Conservation (phyloP, 208 protist genomes). For the Novymonas esmeraldas region DNA sequence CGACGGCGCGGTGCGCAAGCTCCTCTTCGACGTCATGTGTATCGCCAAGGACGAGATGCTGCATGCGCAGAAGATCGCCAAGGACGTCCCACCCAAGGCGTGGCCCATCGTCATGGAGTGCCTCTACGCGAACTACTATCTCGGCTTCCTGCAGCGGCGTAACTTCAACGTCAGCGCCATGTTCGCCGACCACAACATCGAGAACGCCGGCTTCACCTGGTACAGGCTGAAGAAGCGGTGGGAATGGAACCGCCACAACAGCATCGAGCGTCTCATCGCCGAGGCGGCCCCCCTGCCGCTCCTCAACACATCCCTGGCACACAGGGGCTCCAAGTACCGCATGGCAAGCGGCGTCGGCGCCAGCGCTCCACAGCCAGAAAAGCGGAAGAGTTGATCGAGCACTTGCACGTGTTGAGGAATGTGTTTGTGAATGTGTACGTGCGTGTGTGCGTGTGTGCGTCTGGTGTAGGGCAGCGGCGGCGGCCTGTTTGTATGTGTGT, state of each 20-base stretch:
- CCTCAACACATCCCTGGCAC: slow-evolving; percentile 51
- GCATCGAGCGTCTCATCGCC: slow-evolving; percentile 69
- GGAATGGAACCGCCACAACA: slow-evolving; percentile 82
- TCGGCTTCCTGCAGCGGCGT: slow-evolving; percentile 81
- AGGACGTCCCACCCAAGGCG: slow-evolving; percentile 59
- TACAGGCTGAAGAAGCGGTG: slow-evolving; percentile 84
- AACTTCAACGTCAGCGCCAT: slow-evolving; percentile 90
- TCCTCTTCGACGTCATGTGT: slow-evolving; percentile 87
- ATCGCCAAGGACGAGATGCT: slow-evolving; percentile 88
- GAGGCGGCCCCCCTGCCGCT: slow-evolving; percentile 77
- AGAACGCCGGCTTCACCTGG: slow-evolving; percentile 83
- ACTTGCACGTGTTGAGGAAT: not conserved
- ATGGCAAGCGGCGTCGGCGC: slow-evolving; percentile 38
- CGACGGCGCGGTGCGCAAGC: slow-evolving; percentile 72
- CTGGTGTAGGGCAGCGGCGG: not conserved
- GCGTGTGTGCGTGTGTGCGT: not conserved
- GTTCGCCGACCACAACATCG: slow-evolving; percentile 89
- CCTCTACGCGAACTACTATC: slow-evolving; percentile 88
- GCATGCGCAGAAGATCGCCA: slow-evolving; percentile 70
- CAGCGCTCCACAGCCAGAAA: not conserved
- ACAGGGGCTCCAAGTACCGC: slow-evolving; percentile 70
- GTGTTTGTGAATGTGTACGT: not conserved
- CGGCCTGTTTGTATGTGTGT: not conserved
- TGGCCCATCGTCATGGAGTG: slow-evolving; percentile 91
- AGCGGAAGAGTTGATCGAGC: not conserved